phyloP scores from a whole-genome alignment of 148 eudicot species.

The Dysphania ambrosioides region DNA sequence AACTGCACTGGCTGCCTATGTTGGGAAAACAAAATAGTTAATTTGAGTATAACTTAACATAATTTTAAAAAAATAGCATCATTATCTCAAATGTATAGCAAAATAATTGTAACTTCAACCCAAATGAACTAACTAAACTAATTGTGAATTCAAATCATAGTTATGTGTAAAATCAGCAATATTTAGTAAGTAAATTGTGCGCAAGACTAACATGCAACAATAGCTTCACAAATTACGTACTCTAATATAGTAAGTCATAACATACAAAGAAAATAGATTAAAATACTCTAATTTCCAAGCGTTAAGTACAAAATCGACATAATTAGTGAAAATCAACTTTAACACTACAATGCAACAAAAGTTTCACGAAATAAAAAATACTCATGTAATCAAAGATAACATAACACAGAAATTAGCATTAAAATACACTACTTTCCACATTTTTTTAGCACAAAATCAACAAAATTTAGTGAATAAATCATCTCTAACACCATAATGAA shows the following conservation, averaged over 20 bases:
- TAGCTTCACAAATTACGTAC: no score
- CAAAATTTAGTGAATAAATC: no score
- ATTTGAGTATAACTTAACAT: background rate
- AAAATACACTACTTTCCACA: background rate
- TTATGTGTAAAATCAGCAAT: no score
- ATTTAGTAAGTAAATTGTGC: no score
- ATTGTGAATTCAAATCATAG: no score
- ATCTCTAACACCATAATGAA: no score
- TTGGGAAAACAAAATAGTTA: conserved; percentile 9
- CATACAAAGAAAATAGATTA: no score
- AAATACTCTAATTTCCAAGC: background rate
- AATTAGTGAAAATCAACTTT: background rate
- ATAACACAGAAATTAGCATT: background rate
- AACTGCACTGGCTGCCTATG: conserved; percentile 77
- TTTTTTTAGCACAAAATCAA: no score
- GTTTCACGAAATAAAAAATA: background rate
- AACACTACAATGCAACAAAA: background rate
- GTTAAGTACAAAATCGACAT: background rate
- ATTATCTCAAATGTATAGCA: background rate
- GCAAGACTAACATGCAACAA: no score
- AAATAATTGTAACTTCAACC: no score
- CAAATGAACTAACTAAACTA: background rate
- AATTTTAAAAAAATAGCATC: background rate
- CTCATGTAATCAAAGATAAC: background rate
- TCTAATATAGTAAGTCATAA: no score